Percentiles rank a stretch among this genome's conserved stretches.
phyloP scores from a whole-genome alignment of 23 red algal genomes.

The Gracilariopsis chorda region DNA sequence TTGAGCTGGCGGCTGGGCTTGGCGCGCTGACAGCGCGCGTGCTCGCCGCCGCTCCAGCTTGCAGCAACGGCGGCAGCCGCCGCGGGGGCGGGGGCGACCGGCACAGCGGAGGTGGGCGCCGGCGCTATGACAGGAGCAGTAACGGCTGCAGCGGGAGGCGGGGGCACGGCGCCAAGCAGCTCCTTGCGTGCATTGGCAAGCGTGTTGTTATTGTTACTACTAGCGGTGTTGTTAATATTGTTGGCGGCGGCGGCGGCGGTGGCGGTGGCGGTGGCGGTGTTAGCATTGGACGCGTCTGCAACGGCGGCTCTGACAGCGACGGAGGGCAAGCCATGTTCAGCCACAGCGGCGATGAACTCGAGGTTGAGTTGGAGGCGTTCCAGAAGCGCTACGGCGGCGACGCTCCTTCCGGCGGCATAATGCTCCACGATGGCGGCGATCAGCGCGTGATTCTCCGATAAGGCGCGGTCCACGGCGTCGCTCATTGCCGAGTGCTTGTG shows the following conservation, averaged over 20 bases:
- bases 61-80: too few relatives aligned
- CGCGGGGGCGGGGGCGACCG: too few relatives aligned
- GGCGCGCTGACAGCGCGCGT: too few relatives aligned
- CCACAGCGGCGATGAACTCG: constrained; percentile 59
- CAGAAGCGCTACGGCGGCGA: constrained; percentile 29
- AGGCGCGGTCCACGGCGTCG: constrained; percentile 54
- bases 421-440: constrained; percentile 59
- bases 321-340: constrained; percentile 49
- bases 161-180: too few relatives aligned
- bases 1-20: too few relatives aligned
- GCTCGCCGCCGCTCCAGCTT: too few relatives aligned
- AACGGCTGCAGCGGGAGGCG: too few relatives aligned
- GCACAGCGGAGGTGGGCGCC: too few relatives aligned
- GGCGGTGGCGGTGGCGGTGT: background rate
- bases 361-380: constrained; percentile 60
- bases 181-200: too few relatives aligned
- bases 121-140: constrained; percentile 32
- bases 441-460: constrained; percentile 56
- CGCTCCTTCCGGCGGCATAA: constrained; percentile 16
- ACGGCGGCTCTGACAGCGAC: background rate
- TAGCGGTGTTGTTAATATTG: background rate
- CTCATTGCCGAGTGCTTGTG: too few relatives aligned
- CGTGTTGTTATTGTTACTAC: too few relatives aligned
- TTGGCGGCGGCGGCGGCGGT: background rate
- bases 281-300: background rate